Conservation (phyloP, 192 early-diverging fungal genomes). For the Coemansia sp. region DNA sequence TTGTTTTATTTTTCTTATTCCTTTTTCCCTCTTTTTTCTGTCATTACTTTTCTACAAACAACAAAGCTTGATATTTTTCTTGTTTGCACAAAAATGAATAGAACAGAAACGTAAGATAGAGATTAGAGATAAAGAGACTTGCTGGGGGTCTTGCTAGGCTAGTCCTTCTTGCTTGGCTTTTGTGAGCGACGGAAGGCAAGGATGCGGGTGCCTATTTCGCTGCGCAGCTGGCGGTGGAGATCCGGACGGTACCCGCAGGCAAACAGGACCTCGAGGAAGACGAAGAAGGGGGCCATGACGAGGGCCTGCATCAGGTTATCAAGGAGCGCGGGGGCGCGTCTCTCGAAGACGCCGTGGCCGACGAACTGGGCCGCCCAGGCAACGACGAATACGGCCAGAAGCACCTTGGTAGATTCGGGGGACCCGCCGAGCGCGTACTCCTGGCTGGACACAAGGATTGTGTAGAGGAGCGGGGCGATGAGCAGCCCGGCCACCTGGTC, state of each 20-base stretch:
- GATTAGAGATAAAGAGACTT: no score
- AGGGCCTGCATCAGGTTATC: slow-evolving; percentile 88
- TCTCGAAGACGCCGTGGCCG: slow-evolving; percentile 86
- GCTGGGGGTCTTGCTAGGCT: background rate
- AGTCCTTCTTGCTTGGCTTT: slow-evolving; percentile 8
- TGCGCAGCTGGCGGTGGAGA: slow-evolving; percentile 64
- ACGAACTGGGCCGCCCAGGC: slow-evolving; percentile 90
- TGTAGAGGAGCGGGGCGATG: slow-evolving; percentile 62
- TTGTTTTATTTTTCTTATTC: background rate
- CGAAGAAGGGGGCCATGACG: slow-evolving; percentile 93
- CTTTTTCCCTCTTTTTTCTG: background rate
- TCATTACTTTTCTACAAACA: background rate
- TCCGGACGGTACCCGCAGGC: slow-evolving; percentile 74
- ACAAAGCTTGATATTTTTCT: background rate
- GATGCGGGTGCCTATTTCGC: slow-evolving; percentile 38
- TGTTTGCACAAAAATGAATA: background rate
- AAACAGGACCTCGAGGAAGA: slow-evolving; percentile 86
- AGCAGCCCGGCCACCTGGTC: slow-evolving; percentile 62
- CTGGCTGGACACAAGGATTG: slow-evolving; percentile 66
- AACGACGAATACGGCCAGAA: slow-evolving; percentile 63
- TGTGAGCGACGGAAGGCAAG: slow-evolving; percentile 34
- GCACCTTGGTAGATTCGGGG: slow-evolving; percentile 57
- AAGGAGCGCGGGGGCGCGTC: slow-evolving; percentile 80
- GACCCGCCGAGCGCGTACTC: slow-evolving; percentile 52
- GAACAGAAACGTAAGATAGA: background rate